Evolutionary conservation across 208 protist species (phyloP), one percentile per base, ranked within the genome.

Genomic region (Trypanosoma vivax): DNA sequence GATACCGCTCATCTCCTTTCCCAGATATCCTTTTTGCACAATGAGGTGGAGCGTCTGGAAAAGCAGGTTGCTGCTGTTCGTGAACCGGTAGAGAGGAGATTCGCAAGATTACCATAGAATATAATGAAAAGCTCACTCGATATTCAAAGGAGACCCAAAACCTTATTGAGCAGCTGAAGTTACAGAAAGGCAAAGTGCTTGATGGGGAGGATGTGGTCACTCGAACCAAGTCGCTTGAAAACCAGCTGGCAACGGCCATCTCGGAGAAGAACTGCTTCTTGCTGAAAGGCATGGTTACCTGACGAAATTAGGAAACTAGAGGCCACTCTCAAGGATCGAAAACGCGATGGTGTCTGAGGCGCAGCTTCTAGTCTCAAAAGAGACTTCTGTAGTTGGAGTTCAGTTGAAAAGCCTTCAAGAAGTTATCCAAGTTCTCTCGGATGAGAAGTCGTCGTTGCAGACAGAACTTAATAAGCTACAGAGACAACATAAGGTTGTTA

Each of bases 21-120:
- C 2, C 85, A 93, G 41, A 88, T 93, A 34, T 64, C 39, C 5
- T 88, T 90, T 76, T 56, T 93, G 10, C 84, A 92, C 47, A 75
- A 71, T 48, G 84, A 92, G 50, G 77, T 92, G 23, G 80, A 92
- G 24, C 59, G 84, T 5, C 65, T 92, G 19, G 84, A 92, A 47
- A 19, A 70, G 18, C 70, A 79, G 23, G 53, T 78, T 0, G 40
- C 28, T 21, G 49, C 16, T 0, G 38, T 74, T 37, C 75, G 83
- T 9, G 34, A 45, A 24, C 66, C 73, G 25, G 38, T 55, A 52
- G 40, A 7, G 50, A 53, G 14, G 75, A 84, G 9, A 41, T 42
- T 5, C 53, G 51, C 16, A 42, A 58, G 37, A 27, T 74, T 14
- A 23, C 60, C 13, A 39, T 56, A 48, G 34, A 73, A 14, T 88